These are phyloP conservation scores for Fusarium tuaranense DNA, from an alignment of 2,329 filamentous ascomycete genomes.

Conservation along the genomic window DNA sequence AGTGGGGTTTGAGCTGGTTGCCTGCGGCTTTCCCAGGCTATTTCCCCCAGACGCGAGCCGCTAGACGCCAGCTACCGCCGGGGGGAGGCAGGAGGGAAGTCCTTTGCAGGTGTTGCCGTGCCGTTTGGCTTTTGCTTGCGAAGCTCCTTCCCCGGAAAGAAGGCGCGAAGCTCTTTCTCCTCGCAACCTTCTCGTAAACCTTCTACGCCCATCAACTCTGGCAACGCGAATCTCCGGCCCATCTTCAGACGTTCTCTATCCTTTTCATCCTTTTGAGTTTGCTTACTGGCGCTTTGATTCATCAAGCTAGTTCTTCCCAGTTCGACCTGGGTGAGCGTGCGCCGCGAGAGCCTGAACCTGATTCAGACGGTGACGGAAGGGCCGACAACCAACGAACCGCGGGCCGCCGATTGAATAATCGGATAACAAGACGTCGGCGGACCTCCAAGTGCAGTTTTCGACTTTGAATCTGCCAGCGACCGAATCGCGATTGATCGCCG, in stretches of 20 bases:
- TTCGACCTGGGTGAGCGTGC: conserved; percentile 6
- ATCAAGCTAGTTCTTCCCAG: conserved; percentile 10
- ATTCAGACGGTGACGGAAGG: conserved; percentile 8
- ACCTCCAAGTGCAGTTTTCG: conserved; percentile 1
- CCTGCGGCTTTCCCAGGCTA: conserved; percentile 31
- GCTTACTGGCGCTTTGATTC: not conserved
- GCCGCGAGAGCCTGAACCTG: conserved; percentile 23
- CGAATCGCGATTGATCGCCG: conserved; percentile 21
- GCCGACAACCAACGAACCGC: conserved; percentile 3
- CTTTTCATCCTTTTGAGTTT: not conserved
- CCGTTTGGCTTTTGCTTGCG: conserved; percentile 35
- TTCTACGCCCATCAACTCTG: not conserved
- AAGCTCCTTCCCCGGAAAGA: conserved; percentile 39
- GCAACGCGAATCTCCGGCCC: not conserved
- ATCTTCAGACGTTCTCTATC: not conserved
- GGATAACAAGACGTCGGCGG: not conserved
- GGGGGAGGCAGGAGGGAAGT: not conserved
- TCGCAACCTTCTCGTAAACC: conserved; percentile 4
- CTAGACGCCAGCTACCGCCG: conserved; percentile 36
- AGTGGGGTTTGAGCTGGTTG: conserved; percentile 4
- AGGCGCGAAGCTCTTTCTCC: conserved; percentile 29
- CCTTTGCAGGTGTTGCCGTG: not conserved
- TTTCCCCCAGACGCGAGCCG: conserved; percentile 38
- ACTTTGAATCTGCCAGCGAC: conserved; percentile 2
- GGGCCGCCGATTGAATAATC: not conserved